Percentiles rank a stretch among this genome's conserved stretches.
Conservation (phyloP, 768 basidiomycete species). For the Tulasnella sp. region DNA sequence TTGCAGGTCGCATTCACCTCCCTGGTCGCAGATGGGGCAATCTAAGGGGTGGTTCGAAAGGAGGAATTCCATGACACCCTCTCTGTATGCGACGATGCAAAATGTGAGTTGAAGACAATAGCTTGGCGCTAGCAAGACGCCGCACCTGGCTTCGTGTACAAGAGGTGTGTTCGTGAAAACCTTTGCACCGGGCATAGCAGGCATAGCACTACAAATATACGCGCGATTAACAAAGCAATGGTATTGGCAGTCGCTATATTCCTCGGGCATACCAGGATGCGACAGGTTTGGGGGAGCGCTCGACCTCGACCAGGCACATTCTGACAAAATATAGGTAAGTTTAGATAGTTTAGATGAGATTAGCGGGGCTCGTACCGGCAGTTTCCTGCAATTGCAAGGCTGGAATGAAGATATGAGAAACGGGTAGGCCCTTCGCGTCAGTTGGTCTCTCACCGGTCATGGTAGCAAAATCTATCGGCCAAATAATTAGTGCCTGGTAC, state of each 20-base stretch:
- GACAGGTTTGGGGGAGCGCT: conserved; percentile 89
- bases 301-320: conserved; percentile 99
- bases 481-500: conserved; percentile 11
- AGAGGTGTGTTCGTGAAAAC: conserved; percentile 92
- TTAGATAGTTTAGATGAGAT: conserved; percentile 22
- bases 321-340: conserved; percentile 40
- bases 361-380: conserved; percentile 67
- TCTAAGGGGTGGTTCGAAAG: conserved; percentile 97
- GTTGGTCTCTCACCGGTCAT: conserved; percentile 58
- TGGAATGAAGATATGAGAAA: conserved; percentile 39
- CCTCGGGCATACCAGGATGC: conserved; percentile 71
- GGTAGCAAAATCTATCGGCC: conserved; percentile 66
- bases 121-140: neutral
- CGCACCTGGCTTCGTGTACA: conserved; percentile 78
- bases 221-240: conserved; percentile 25
- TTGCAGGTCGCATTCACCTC: conserved; percentile 97
- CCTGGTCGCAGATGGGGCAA: conserved; percentile 98
- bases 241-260: neutral
- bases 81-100: conserved; percentile 44
- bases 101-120: neutral
- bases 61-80: conserved; percentile 99
- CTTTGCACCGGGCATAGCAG: conserved; percentile 90
- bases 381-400: conserved; percentile 95
- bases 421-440: neutral
- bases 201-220: conserved; percentile 69